Conservation (phyloP, 2,329 filamentous ascomycete species). For the Alternaria infectoria region DNA sequence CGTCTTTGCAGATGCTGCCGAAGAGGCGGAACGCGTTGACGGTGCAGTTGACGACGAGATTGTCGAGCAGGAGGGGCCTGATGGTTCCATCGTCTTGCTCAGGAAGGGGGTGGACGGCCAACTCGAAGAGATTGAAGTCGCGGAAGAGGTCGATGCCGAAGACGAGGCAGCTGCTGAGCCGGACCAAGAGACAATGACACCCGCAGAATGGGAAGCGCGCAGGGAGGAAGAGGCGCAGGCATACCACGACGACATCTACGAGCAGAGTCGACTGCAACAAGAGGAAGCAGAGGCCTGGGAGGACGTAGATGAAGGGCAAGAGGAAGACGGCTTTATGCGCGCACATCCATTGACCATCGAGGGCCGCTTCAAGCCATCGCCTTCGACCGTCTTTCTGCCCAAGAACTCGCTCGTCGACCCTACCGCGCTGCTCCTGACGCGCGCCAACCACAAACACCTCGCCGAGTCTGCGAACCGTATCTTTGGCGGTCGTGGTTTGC, state of each 20-base stretch:
- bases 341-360: constrained; percentile 76
- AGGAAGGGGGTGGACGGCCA: constrained; percentile 63
- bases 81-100: constrained; percentile 53
- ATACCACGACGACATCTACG: constrained; percentile 46
- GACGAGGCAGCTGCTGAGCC: constrained; percentile 21
- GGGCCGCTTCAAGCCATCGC: constrained; percentile 76
- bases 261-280: constrained; percentile 52
- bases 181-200: constrained; percentile 31
- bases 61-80: constrained; percentile 36
- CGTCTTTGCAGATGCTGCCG: constrained; percentile 66
- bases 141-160: constrained; percentile 21
- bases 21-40: constrained; percentile 50
- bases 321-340: constrained; percentile 57
- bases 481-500: constrained; percentile 79
- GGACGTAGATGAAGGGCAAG: constrained; percentile 33
- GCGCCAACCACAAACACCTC: constrained; percentile 73
- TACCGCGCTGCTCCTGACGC: constrained; percentile 70
- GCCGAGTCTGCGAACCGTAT: constrained; percentile 71
- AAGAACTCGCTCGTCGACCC: constrained; percentile 72
- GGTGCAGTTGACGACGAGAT: constrained; percentile 57
- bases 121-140: constrained; percentile 65
- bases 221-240: constrained; percentile 38
- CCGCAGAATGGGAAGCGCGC: constrained; percentile 43
- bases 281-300: constrained; percentile 50
- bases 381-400: constrained; percentile 78